Evolutionary conservation across 2,329 filamentous ascomycete genomes (phyloP).

Genomic region (Fusarium sp.): DNA sequence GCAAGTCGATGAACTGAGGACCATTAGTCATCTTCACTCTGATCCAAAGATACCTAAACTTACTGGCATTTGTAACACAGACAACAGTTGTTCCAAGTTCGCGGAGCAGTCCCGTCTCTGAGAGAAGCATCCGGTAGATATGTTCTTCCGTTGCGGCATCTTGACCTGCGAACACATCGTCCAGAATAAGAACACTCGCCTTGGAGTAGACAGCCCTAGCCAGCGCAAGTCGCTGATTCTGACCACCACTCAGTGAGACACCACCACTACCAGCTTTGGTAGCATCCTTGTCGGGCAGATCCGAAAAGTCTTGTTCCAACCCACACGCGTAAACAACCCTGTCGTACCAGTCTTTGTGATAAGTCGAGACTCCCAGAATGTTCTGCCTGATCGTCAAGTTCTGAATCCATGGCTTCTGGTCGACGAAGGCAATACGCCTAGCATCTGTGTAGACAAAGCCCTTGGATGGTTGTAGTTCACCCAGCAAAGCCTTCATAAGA

Average conservation of each 20-base stretch:
- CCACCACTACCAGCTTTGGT: constrained; percentile 53
- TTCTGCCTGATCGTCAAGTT: constrained; percentile 24
- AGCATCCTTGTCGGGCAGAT: constrained; percentile 9
- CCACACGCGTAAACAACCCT: constrained; percentile 16
- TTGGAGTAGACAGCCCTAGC: constrained; percentile 47
- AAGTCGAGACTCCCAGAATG: constrained; percentile 11
- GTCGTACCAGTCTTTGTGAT: constrained; percentile 18
- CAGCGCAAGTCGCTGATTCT: constrained; percentile 51
- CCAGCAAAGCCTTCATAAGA: constrained; percentile 19
- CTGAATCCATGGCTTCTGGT: constrained; percentile 25
- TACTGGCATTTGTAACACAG: constrained; percentile 22
- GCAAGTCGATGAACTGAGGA: constrained; percentile 6
- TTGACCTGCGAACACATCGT: constrained; percentile 53
- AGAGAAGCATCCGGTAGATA: constrained; percentile 18
- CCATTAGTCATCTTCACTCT: too few relatives aligned
- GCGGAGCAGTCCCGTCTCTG: constrained; percentile 6
- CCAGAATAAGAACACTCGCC: constrained; percentile 49
- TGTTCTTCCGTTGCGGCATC: constrained; percentile 32
- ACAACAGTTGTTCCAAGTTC: constrained; percentile 10
- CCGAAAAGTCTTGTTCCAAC: constrained; percentile 16
- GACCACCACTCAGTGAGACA: constrained; percentile 54
- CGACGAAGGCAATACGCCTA: constrained; percentile 19
- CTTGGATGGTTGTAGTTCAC: constrained; percentile 14
- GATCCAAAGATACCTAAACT: not conserved
- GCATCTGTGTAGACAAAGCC: constrained; percentile 18